Percentiles rank a stretch among this genome's conserved stretches.
Evolutionary conservation across 2,329 filamentous ascomycete genomes (phyloP).

Genomic region (Amesomyces nigricolor): DNA sequence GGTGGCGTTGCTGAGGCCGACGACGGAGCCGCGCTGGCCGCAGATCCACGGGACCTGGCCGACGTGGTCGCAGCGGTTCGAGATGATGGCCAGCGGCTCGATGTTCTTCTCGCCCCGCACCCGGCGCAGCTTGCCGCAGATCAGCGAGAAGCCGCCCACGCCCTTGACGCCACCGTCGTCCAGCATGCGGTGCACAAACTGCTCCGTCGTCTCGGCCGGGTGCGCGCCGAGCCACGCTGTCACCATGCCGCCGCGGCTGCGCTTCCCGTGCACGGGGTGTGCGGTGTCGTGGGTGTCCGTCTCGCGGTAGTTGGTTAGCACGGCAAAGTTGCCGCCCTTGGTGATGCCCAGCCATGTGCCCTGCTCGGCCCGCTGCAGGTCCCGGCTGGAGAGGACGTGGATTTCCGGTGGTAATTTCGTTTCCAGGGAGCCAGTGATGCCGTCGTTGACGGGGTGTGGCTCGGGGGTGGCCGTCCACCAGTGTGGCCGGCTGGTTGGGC

Average conservation of each 20-base stretch:
- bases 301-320: constrained; percentile 64
- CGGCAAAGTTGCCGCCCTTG: constrained; percentile 53
- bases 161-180: constrained; percentile 50
- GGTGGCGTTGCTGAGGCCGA: constrained; percentile 58
- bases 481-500: constrained; percentile 57
- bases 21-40: constrained; percentile 45
- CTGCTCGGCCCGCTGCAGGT: constrained; percentile 55
- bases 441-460: constrained; percentile 20
- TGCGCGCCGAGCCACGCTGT: constrained; percentile 54
- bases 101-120: constrained; percentile 26
- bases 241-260: constrained; percentile 59
- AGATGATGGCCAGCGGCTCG: constrained; percentile 55
- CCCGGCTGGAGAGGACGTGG: constrained; percentile 53
- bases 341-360: constrained; percentile 64
- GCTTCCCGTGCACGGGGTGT: constrained; percentile 49
- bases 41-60: constrained; percentile 54
- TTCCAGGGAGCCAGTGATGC: neutral
- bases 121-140: constrained; percentile 54
- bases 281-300: constrained; percentile 42
- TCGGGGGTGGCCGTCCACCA: constrained; percentile 52
- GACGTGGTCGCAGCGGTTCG: constrained; percentile 51
- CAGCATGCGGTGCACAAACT: constrained; percentile 50
- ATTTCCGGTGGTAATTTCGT: constrained; percentile 14
- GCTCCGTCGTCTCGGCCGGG: constrained; percentile 41
- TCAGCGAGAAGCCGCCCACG: constrained; percentile 61